phyloP scores from a whole-genome alignment of 1,284 basidiomycete genomes.

The Leucoagaricus sp. region DNA sequence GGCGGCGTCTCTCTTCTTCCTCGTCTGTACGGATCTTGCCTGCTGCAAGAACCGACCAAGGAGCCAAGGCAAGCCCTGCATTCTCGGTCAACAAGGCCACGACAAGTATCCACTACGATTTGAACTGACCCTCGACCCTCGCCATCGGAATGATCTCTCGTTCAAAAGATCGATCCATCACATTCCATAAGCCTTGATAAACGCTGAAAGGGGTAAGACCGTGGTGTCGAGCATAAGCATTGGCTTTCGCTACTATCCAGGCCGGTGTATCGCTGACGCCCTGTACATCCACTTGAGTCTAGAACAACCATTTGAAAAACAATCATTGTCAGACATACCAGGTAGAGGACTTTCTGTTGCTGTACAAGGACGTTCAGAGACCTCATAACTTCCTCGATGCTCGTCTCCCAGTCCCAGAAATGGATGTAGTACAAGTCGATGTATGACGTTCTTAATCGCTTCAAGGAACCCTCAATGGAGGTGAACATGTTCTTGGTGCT shows the following conservation, averaged over 20 bases:
- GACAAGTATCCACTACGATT: neutral
- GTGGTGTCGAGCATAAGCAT: conserved; percentile 44
- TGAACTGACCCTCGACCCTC: conserved; percentile 39
- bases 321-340: conserved; percentile 36
- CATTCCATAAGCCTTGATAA: conserved; percentile 56
- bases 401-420: conserved; percentile 55
- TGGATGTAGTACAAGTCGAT: conserved; percentile 57
- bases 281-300: conserved; percentile 19
- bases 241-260: conserved; percentile 45
- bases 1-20: conserved; percentile 40
- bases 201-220: conserved; percentile 51
- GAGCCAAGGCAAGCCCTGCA: conserved; percentile 44
- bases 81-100: neutral
- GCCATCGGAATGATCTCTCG: conserved; percentile 59
- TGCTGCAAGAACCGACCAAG: conserved; percentile 48
- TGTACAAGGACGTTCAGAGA: conserved; percentile 45
- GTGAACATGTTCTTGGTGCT: conserved; percentile 45
- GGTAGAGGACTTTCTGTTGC: conserved; percentile 50
- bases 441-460: conserved; percentile 58
- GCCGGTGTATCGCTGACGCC: conserved; percentile 45
- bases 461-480: conserved; percentile 47
- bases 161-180: conserved; percentile 51
- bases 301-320: neutral
- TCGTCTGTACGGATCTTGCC: conserved; percentile 48
- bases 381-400: conserved; percentile 58